Evolutionary conservation across 2,329 filamentous ascomycete genomes (phyloP), one percentile per base, ranked within the genome.

Genomic region (Colletotrichum destructivum): DNA sequence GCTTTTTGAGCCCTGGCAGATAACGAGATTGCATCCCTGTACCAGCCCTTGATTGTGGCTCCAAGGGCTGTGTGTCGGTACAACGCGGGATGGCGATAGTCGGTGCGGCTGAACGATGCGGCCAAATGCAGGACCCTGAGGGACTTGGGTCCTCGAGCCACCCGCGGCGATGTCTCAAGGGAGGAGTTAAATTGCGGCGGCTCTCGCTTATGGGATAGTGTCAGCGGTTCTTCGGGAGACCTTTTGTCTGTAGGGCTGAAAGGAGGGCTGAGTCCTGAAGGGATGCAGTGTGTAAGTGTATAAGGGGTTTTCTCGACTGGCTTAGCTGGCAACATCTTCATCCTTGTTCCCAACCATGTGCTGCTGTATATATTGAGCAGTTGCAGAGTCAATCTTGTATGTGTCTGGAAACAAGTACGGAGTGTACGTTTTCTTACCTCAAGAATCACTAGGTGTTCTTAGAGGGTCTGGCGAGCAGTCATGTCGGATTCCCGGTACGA

Each of bases 51-150:
- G 26, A 42, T 42, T 18, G 16, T 55, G 13, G 62, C 51, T n/a
- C 38, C 16, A 18, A 46, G 13, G 49, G 12, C 9, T 4, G 42
- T 23, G 42, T 23, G 15, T 11, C 18, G 9, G 56, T 38, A 8
- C 23, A 40, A 23, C 21, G 51, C 40, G 15, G n/a, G 49, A n/a
- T 42, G 23, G 35, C 12, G 6, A 21, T 42, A 63, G 49, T 13
- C 16, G 16, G 16, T 47, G 40, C 51, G 40, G 62, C 62, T 64
- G 51, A 56, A 56, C 21, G 15, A 6, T 13, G 38, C 62, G 51
- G 49, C 62, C 38, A 23, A 35, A 64, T 18, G 40, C n/a, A n/a
- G 8, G 16, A 9, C 31, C n/a, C n/a, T 23, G 8, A 3, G 47
- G 23, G 8, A 31, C n/a, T 15, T 21, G 9, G 26, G 11, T 7